These are phyloP conservation scores for Eragrostis nindensis DNA, from an alignment of 176 grass and related monocot genomes.

Conservation along the genomic window DNA sequence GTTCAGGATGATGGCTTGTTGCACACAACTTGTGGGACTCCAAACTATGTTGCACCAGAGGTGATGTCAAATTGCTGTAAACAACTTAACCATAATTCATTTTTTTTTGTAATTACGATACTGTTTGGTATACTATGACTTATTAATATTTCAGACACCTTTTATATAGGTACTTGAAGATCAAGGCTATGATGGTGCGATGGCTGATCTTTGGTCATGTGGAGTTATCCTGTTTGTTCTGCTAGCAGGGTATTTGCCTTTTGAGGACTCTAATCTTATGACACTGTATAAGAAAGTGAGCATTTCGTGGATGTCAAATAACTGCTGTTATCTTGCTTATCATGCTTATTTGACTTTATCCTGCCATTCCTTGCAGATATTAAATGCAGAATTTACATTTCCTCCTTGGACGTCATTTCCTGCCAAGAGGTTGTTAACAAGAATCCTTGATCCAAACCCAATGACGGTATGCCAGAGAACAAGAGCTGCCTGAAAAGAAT, in stretches of 20 bases:
- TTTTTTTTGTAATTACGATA: not conserved
- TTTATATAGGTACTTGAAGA: conserved; percentile 82
- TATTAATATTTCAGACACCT: not conserved
- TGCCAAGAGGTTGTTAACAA: conserved; percentile 94
- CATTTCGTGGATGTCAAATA: conserved; percentile 26
- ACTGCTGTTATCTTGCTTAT: conserved; percentile 2
- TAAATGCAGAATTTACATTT: conserved; percentile 75
- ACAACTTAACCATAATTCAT: not conserved
- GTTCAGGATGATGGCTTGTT: conserved; percentile 90
- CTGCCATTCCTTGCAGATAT: conserved; percentile 61
- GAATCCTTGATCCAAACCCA: conserved; percentile 91
- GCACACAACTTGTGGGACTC: conserved; percentile 95
- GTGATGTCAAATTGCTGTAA: conserved; percentile 35
- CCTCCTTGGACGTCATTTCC: conserved; percentile 88
- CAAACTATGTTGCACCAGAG: conserved; percentile 99
- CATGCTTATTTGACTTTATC: conserved; percentile 26
- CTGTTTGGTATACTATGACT: not conserved
- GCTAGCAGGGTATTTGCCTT: conserved; percentile 98
- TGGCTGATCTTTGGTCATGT: conserved; percentile 98
- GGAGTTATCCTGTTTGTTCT: conserved; percentile 98
- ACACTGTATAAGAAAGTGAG: conserved; percentile 92
- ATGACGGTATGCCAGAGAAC: conserved; percentile 63
- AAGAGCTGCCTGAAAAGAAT: conserved; percentile 29
- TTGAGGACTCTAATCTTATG: conserved; percentile 98
- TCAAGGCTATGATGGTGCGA: conserved; percentile 95